Evolutionary conservation across 108 stramenopile species (phyloP).

Genomic region (Conticribra guillardii): DNA sequence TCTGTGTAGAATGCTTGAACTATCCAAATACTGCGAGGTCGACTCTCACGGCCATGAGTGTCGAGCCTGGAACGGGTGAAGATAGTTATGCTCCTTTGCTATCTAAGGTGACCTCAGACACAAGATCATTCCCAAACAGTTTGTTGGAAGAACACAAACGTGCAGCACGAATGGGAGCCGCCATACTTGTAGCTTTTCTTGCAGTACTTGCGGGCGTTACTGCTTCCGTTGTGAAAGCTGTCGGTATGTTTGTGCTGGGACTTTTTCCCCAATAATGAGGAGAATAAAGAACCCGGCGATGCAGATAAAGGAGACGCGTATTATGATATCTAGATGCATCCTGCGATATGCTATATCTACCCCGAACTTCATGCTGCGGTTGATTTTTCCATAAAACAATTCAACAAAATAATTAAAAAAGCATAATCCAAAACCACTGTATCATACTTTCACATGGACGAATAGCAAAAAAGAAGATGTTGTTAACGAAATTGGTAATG

Average conservation of each 20-base stretch:
- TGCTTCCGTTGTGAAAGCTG: slow-evolving; percentile 12
- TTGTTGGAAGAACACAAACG: slow-evolving; percentile 47
- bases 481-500: no score
- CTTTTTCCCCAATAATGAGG: no score
- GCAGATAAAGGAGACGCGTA: no score
- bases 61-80: slow-evolving; percentile 34
- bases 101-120: slow-evolving; percentile 54
- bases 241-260: slow-evolving; percentile 8
- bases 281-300: no score
- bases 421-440: no score
- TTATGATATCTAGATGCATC: no score
- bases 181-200: slow-evolving; percentile 28
- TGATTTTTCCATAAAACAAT: no score
- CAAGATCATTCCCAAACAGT: slow-evolving; percentile 37
- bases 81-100: slow-evolving; percentile 56
- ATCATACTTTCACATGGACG: no score
- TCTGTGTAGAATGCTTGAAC: slow-evolving; percentile 56
- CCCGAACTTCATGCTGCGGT: no score
- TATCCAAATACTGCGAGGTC: slow-evolving; percentile 52
- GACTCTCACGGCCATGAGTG: slow-evolving; percentile 70
- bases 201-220: slow-evolving; percentile 23
- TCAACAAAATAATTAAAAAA: no score
- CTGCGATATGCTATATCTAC: no score
- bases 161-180: slow-evolving; percentile 42
- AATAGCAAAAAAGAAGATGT: no score